Evolutionary conservation across 2,329 filamentous ascomycete genomes (phyloP), one percentile per base, ranked within the genome.

Genomic region (Sclerotinia minor): DNA sequence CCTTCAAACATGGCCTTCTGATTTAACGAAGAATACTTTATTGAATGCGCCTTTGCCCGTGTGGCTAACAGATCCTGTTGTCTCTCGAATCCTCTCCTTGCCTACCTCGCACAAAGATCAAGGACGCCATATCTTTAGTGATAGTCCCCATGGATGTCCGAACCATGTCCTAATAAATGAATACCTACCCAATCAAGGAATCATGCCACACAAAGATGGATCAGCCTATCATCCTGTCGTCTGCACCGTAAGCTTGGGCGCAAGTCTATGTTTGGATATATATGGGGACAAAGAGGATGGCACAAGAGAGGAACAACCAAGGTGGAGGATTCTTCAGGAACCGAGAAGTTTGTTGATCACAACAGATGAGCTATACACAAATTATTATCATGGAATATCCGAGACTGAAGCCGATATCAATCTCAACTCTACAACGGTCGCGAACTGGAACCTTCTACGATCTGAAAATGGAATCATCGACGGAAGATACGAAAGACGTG

Each of bases 81-180:
- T 95, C 63, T 79, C 85, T 4, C 89, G 87, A 61, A 75, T 89
- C 5, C 77, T 81, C 29, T 83, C 84, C n/a, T 79, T 86, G 45
- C 81, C 81, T 29, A 68, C 81, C 13, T 79, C 78, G 19, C 64
- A 53, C 32, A 58, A 65, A 61, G 72, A 75, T 45, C 64, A 72
- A 11, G n/a, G 66, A 32, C 70, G 72, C 57, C 79, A 85, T 73
- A 77, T 89, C 8, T 89, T 89, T 73, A 77, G 79, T 24, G 77
- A 82, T 26, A 92, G 93, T 63, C 91, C 92, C 6, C 94, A 98
- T 76, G 74, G 81, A 24, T 83, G 82, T 5, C 92, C 94, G 3
- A 99, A 98, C 74, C 95, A 98, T 79, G 92, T 96, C 57, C 83
- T 98, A 49, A 88, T 98, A 73, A 99, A 99, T 76, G 94, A 97